phyloP scores from a whole-genome alignment of 164 flowering plant species.

The Magnolia kwangsiensis region DNA sequence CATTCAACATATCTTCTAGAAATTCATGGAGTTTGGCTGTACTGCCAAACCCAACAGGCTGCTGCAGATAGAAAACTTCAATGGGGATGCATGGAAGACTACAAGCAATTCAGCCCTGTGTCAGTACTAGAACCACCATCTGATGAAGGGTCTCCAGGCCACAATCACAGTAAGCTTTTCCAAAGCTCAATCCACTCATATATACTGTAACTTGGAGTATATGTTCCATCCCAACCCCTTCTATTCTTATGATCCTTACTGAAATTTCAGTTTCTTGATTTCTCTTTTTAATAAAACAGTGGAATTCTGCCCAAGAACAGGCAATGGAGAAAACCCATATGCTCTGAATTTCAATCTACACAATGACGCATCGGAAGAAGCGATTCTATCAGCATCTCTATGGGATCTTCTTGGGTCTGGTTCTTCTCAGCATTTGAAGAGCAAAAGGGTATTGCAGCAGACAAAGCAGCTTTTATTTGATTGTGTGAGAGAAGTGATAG shows the following conservation, averaged over 20 bases:
- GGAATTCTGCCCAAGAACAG: conserved; percentile 5
- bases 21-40: neutral
- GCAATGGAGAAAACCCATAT: conserved; percentile 14
- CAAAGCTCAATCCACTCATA: neutral
- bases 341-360: conserved; percentile 8
- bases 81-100: conserved; percentile 25
- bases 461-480: conserved; percentile 43
- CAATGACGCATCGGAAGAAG: conserved; percentile 26
- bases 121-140: conserved; percentile 39
- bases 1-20: neutral
- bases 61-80: conserved; percentile 19
- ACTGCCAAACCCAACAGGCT: conserved; percentile 30
- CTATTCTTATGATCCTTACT: neutral
- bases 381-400: conserved; percentile 35
- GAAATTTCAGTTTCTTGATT: neutral
- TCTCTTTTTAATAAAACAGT: conserved; percentile 18
- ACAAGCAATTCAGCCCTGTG: conserved; percentile 47
- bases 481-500: conserved; percentile 15
- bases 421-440: conserved; percentile 22
- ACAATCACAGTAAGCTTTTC: conserved; percentile 18
- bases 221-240: neutral
- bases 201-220: neutral
- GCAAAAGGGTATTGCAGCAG: conserved; percentile 22
- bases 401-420: conserved; percentile 21
- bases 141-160: conserved; percentile 20